phyloP scores from a whole-genome alignment of 495 filamentous ascomycete genomes.

The Lichenothelia convexa region DNA sequence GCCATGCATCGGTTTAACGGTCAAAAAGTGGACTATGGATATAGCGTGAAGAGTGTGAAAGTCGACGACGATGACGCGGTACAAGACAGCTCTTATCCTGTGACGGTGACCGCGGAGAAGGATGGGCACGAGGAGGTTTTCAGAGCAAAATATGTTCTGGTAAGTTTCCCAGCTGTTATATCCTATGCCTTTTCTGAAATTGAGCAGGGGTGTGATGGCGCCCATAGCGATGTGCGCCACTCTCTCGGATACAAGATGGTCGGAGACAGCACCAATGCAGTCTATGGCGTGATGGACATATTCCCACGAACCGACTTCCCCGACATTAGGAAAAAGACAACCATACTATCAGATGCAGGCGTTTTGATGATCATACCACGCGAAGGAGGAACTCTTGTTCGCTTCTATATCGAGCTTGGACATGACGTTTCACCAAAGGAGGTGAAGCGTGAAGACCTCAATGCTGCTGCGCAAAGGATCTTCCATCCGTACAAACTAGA shows the following conservation, averaged over 20 bases:
- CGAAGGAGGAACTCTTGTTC: conserved; percentile 40
- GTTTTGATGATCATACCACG: conserved; percentile 46
- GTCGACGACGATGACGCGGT: conserved; percentile 5
- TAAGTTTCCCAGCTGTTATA: too few species aligned
- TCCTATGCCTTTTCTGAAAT: background rate
- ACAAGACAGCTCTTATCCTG: conserved; percentile 13
- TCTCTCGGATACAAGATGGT: conserved; percentile 52
- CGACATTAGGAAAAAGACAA: conserved; percentile 42
- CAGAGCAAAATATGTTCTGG: conserved; percentile 50
- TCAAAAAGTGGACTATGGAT: conserved; percentile 1
- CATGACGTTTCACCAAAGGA: conserved; percentile 30
- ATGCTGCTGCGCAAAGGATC: conserved; percentile 37
- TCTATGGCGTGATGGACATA: conserved; percentile 77
- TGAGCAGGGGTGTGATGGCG: conserved; percentile 54
- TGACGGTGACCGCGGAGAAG: conserved; percentile 33
- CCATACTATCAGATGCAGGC: conserved; percentile 34
- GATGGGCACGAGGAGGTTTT: conserved; percentile 34
- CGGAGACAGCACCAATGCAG: conserved; percentile 54
- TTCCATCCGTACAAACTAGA: conserved; percentile 37
- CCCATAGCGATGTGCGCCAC: conserved; percentile 49
- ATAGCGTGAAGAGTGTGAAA: conserved; percentile 6
- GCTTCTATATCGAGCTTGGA: conserved; percentile 43
- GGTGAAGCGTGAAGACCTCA: conserved; percentile 34
- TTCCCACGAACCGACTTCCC: conserved; percentile 61
- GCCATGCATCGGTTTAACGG: conserved; percentile 11